phyloP scores from a whole-genome alignment of 805 yeast species.

The Starmerella stellata region DNA sequence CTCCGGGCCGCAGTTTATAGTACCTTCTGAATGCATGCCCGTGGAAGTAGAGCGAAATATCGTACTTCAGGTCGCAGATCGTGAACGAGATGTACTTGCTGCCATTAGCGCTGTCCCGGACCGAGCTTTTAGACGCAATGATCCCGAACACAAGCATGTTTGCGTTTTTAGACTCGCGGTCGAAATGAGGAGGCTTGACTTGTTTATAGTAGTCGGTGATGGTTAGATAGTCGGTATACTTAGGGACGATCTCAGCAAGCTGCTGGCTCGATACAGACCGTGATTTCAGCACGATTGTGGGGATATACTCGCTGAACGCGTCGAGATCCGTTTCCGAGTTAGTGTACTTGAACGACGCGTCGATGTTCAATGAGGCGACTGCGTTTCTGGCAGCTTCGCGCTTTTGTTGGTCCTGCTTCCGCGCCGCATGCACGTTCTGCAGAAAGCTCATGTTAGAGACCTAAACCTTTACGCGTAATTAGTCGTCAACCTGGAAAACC shows the following conservation, averaged over 20 bases:
- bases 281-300: conserved; percentile 9
- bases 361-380: background rate
- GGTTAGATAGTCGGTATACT: conserved; percentile 6
- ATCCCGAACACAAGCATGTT: conserved; percentile 75
- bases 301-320: background rate
- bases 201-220: conserved; percentile 21
- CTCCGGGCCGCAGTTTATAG: conserved; percentile 62
- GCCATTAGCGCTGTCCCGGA: conserved; percentile 25
- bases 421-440: conserved; percentile 1
- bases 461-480: no score
- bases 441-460: conserved; percentile 3
- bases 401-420: background rate
- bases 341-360: background rate
- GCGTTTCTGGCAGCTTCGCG: background rate
- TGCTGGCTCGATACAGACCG: conserved; percentile 9
- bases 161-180: conserved; percentile 42
- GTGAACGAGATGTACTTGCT: conserved; percentile 42
- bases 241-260: conserved; percentile 5
- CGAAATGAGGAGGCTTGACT: conserved; percentile 48
- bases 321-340: background rate
- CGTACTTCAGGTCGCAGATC: conserved; percentile 49
- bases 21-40: conserved; percentile 50
- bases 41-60: conserved; percentile 43
- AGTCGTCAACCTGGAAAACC: no score
- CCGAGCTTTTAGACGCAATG: conserved; percentile 37